Evolutionary conservation across 148 eudicot species (phyloP).

Genomic region (Vaccinium myrtillus): DNA sequence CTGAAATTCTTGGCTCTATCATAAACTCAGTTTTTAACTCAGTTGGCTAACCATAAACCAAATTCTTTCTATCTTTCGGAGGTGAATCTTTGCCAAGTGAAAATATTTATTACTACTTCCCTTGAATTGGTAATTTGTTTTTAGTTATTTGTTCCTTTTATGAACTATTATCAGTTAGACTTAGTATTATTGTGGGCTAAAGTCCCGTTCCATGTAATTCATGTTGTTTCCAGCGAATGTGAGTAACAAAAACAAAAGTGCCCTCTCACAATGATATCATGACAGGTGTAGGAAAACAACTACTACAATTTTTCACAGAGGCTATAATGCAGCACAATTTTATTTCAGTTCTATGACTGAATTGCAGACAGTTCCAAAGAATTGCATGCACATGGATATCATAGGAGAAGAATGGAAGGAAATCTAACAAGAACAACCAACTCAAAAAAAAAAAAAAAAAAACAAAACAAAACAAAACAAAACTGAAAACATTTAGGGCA

Average conservation of each 20-base stretch:
- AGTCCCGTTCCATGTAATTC: neutral
- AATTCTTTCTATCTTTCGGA: too few species aligned
- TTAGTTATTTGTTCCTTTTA: neutral
- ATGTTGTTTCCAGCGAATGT: neutral
- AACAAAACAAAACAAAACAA: neutral
- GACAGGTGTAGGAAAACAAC: neutral
- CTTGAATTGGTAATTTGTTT: neutral
- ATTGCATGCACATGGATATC: neutral
- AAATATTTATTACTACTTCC: neutral
- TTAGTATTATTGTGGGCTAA: too few species aligned
- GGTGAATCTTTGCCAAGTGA: neutral
- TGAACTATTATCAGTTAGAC: neutral
- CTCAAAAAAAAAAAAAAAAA: neutral
- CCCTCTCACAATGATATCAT: neutral
- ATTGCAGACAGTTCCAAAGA: neutral
- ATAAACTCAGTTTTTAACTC: neutral
- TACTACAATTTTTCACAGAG: neutral
- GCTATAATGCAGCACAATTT: neutral
- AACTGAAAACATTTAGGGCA: neutral
- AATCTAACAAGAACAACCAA: neutral
- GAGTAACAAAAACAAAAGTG: neutral
- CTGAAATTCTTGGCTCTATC: too few species aligned
- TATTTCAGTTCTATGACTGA: neutral
- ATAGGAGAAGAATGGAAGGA: neutral
- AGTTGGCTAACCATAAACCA: too few species aligned